Percentiles rank a stretch among this genome's conserved stretches.
Evolutionary conservation across 768 basidiomycete genomes (phyloP).

Genomic region (Cytidiella melzeri): DNA sequence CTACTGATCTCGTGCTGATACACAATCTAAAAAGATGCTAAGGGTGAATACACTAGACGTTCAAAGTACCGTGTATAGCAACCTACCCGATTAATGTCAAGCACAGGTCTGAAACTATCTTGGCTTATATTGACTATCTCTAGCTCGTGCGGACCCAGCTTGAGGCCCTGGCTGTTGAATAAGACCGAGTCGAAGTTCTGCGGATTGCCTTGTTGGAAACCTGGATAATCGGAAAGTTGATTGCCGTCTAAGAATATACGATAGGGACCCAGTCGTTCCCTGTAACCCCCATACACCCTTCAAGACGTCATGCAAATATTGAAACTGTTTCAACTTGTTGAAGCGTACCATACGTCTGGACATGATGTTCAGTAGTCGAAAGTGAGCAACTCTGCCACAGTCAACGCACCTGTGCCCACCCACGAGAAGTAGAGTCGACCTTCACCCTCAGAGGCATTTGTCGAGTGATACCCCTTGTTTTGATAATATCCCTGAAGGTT

Average conservation of each 20-base stretch:
- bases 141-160: neutral
- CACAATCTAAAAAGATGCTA: neutral
- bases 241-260: constrained; percentile 1
- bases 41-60: too few species aligned
- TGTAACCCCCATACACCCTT: constrained; percentile 6
- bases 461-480: constrained; percentile 1
- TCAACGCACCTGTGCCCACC: constrained; percentile 3
- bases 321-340: too few species aligned
- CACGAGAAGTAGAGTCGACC: constrained; percentile 4
- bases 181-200: constrained; percentile 3
- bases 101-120: neutral
- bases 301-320: neutral
- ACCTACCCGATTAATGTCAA: constrained; percentile 5
- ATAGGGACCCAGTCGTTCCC: constrained; percentile 5
- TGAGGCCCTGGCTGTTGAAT: constrained; percentile 1
- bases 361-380: too few species aligned
- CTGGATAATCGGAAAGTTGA: neutral
- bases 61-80: too few species aligned
- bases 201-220: neutral
- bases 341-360: constrained; percentile 4
- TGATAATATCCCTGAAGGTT: neutral
- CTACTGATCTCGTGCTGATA: neutral
- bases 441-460: constrained; percentile 1
- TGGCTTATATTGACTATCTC: constrained; percentile 3
- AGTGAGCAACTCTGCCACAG: too few species aligned